phyloP scores from a whole-genome alignment of 2,329 filamentous ascomycete genomes.

The Exophiala phaeomuriformis region DNA sequence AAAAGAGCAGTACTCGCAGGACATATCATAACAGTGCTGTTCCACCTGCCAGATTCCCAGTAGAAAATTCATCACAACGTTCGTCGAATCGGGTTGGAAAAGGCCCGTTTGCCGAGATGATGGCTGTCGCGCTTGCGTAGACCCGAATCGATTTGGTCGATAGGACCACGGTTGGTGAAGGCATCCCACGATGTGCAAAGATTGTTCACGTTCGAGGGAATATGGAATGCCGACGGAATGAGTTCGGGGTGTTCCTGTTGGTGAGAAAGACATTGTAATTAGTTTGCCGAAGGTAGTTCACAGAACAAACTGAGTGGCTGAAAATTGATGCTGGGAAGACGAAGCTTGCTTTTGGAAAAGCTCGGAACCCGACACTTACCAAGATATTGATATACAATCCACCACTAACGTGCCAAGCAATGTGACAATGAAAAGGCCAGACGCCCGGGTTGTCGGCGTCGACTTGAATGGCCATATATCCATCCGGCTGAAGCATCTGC shows the following conservation, averaged over 20 bases:
- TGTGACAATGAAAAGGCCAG: slow-evolving; percentile 41
- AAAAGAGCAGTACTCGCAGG: background rate
- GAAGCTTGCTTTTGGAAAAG: no score
- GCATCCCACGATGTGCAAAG: slow-evolving; percentile 22
- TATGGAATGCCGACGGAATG: slow-evolving; percentile 8
- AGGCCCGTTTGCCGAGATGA: background rate
- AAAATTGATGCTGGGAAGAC: no score
- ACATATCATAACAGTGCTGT: background rate
- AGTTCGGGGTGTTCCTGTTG: slow-evolving; percentile 14
- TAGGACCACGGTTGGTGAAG: slow-evolving; percentile 10
- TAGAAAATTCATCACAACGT: background rate
- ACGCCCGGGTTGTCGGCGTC: slow-evolving; percentile 40
- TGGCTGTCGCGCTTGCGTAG: slow-evolving; percentile 8
- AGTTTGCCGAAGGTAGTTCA: background rate
- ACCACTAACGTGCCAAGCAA: slow-evolving; percentile 28
- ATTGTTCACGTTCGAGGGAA: slow-evolving; percentile 14
- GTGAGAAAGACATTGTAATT: background rate
- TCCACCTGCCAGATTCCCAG: background rate
- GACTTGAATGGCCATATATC: slow-evolving; percentile 37
- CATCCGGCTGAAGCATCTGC: slow-evolving; percentile 30
- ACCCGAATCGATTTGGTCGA: slow-evolving; percentile 28
- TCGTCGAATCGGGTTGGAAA: background rate
- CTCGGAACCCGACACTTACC: slow-evolving; percentile 6
- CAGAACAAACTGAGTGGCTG: background rate
- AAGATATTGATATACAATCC: slow-evolving; percentile 24